Base-by-base conservation (phyloP, 2,329 filamentous ascomycete species). In the Aureobasidium sp. region DNA sequence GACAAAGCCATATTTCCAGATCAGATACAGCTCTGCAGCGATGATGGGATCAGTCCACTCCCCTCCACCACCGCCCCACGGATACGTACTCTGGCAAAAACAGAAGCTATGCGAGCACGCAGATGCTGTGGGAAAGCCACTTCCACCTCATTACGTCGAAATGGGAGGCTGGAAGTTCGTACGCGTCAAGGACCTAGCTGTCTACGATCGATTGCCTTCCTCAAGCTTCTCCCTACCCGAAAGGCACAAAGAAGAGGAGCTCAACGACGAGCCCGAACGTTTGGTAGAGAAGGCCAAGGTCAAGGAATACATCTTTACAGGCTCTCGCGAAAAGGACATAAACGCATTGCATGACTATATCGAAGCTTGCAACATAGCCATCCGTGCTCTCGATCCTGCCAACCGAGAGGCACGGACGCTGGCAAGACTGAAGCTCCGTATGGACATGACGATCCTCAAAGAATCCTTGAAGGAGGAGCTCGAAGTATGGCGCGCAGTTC, bases 301-400 rank as follows among this genome's bases (percentile, higher is more conserved):
- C 45, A 21, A 37, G 33, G 45, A 60, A 29, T 60, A 60, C 37
- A 33, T 60, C 25, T 60, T 50, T 17, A 60, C 57, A 4, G 57
- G 57, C 46, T 37, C 46, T 43, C 35, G 35, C 17, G 46, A 60
- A 17, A 25, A n/a, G 37, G 57, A 60, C 21, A 19, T 53, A 9
- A 11, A 25, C 15, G 57, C 57, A 11, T 21, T 60, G 33, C 57
- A 42, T 19, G 38, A 27, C 13, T 53, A 60, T 19, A 42, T 60
- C 29, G 37, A 43, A 15, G 45, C 45, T 17, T 60, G 45, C 38
- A 42, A 53, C 45, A 31, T n/a, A 23, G 57, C 57, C 25, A 51
- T 60, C 21, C 33, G 15, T 5, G 46, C 57, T 27, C 46, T 60
- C 15, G 57, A 60, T 15, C 27, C 46, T 9, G 35, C 23, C 19